phyloP scores from a whole-genome alignment of 2,329 filamentous ascomycete species.

The Hypoxylon sp. region DNA sequence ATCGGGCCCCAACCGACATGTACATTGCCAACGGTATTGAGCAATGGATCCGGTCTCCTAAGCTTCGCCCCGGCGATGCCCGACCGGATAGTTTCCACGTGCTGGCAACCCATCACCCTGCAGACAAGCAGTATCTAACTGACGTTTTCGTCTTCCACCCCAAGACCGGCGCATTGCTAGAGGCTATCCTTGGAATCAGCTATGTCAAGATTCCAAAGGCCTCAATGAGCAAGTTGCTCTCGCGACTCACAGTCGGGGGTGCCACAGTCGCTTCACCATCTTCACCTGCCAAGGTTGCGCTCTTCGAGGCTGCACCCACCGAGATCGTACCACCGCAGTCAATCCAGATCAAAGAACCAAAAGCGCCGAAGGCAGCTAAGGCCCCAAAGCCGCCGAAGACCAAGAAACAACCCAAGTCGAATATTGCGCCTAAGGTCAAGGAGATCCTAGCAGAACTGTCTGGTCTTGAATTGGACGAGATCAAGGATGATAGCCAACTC shows the following conservation, averaged over 20 bases:
- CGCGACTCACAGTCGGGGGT: slow-evolving; percentile 43
- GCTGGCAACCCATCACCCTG: slow-evolving; percentile 49
- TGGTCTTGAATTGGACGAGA: slow-evolving; percentile 57
- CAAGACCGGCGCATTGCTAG: slow-evolving; percentile 49
- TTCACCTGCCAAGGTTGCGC: slow-evolving; percentile 28
- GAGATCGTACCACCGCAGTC: slow-evolving; percentile 31
- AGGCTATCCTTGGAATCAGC: slow-evolving; percentile 56
- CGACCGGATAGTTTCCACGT: slow-evolving; percentile 38
- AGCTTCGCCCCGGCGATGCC: slow-evolving; percentile 21
- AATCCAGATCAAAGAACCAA: neutral
- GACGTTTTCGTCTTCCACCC: slow-evolving; percentile 59
- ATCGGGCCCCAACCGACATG: slow-evolving; percentile 50
- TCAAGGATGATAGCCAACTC: slow-evolving; percentile 57
- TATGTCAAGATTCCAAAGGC: slow-evolving; percentile 52
- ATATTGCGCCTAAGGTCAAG: slow-evolving; percentile 39
- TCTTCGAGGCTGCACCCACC: slow-evolving; percentile 36
- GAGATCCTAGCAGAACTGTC: slow-evolving; percentile 53
- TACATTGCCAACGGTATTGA: slow-evolving; percentile 56
- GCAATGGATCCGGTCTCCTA: slow-evolving; percentile 55
- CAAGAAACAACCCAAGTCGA: slow-evolving; percentile 28
- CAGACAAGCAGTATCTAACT: slow-evolving; percentile 48
- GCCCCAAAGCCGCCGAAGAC: slow-evolving; percentile 24
- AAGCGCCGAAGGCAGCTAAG: slow-evolving; percentile 21
- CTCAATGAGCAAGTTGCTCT: slow-evolving; percentile 54
- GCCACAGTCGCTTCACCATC: slow-evolving; percentile 24